Evolutionary conservation across 306 rosid species (phyloP), one percentile per base, ranked within the genome.

Genomic region (Lagenaria siceraria): DNA sequence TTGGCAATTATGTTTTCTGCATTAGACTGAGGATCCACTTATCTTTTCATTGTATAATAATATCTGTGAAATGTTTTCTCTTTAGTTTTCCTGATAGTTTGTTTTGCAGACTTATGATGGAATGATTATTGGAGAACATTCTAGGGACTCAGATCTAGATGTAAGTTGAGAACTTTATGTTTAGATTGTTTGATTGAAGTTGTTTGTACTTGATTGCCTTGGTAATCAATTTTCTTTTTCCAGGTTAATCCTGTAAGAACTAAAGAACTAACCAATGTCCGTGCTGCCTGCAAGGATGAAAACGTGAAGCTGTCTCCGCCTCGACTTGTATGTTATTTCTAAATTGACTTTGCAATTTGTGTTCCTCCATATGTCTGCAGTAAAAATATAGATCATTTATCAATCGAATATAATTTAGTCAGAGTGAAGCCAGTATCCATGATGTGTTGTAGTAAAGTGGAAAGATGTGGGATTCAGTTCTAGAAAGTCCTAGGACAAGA

Each of bases 81-180:
- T 53, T 56, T 36, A 52, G 31, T 6, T 25, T 73, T 76, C 29
- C 36, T 82, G 61, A 36, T 33, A 38, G 31, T 48, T 78, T 81
- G 31, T 48, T 74, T n/a, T 68, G 76, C 92, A 95, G 99, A 4
- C 97, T 11, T 95, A 95, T 81, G 99, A 95, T 84, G 99, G 99
- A 66, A 95, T 95, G 97, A 95, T 95, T 68, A 84, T 95, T 80
- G 99, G 99, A 66, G 97, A 95, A 70, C 96, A 92, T 79, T 90
- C 99, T 18, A 88, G 97, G 81, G 97, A 95, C 78, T 77, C 92
- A 0, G 99, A 95, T 87, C 90, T 95, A 77, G 99, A 95, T 85
- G 99, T 95, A 83, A 86, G 93, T 43, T 48, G 63, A 27, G 33
- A 43, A 29, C 27, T 7, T 7, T 19, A 13, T 14, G 24, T 51